Evolutionary conservation across 306 rosid species (phyloP).

Genomic region (Trifolium subterraneum): DNA sequence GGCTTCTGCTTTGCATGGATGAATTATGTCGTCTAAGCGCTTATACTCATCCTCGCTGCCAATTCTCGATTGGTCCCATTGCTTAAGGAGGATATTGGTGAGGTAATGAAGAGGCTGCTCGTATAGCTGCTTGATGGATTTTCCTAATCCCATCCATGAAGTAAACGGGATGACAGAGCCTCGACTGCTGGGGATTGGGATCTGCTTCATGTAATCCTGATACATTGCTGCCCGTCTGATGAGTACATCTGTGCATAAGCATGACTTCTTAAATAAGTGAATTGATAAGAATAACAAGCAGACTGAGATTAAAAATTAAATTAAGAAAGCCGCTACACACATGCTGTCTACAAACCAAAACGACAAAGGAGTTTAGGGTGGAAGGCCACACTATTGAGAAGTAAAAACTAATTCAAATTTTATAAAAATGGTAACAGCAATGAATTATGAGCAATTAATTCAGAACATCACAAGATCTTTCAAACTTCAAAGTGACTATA

Average conservation of each 20-base stretch:
- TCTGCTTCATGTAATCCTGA: conserved; percentile 89
- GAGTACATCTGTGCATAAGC: conserved; percentile 55
- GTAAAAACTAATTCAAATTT: neutral
- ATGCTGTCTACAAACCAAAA: conserved; percentile 23
- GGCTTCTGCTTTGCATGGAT: conserved; percentile 92
- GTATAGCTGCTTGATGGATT: conserved; percentile 77
- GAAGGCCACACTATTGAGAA: neutral
- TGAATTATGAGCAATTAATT: conserved; percentile 2
- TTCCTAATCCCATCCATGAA: conserved; percentile 88
- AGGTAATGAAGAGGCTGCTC: conserved; percentile 95
- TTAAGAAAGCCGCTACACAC: neutral
- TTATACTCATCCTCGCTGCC: conserved; percentile 62
- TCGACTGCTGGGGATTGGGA: conserved; percentile 73
- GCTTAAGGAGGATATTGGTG: conserved; percentile 79
- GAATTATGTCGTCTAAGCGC: conserved; percentile 74
- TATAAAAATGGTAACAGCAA: conserved; percentile 10
- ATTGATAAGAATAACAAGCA: conserved; percentile 17
- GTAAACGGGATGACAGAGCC: conserved; percentile 83
- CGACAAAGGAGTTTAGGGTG: neutral
- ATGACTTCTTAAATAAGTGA: conserved; percentile 27
- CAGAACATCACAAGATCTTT: neutral
- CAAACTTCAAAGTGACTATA: neutral
- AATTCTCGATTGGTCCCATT: conserved; percentile 87
- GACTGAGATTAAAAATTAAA: neutral
- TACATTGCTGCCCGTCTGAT: conserved; percentile 81